These are phyloP conservation scores for Coemansia guatemalensis DNA, from an alignment of 192 early-diverging fungal genomes.

Conservation along the genomic window DNA sequence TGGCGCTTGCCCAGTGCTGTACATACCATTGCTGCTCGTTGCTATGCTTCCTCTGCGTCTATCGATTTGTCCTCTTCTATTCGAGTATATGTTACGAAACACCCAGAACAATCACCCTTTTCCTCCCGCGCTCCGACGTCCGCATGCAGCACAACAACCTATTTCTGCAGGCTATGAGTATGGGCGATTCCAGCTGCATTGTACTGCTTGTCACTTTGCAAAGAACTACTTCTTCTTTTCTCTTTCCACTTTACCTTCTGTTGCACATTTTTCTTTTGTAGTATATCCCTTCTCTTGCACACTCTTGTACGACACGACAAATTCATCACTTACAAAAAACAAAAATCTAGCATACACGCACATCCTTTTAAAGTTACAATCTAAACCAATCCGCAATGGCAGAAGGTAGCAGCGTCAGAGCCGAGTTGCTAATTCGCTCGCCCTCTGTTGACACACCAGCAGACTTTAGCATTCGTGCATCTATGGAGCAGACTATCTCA, in stretches of 20 bases:
- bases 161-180: too few species aligned
- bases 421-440: constrained; percentile 35
- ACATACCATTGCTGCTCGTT: neutral
- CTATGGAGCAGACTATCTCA: constrained; percentile 14
- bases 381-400: neutral
- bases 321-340: neutral
- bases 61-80: constrained; percentile 1
- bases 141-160: too few species aligned
- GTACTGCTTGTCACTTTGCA: too few species aligned
- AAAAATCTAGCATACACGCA: neutral
- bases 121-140: neutral
- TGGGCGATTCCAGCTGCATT: too few species aligned
- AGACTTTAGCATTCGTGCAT: constrained; percentile 24
- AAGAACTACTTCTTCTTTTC: too few species aligned
- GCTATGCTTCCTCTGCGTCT: neutral
- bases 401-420: neutral
- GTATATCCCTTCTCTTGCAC: neutral
- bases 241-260: neutral
- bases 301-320: neutral
- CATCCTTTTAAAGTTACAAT: too few species aligned
- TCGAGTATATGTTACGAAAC: neutral
- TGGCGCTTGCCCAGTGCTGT: too few species aligned
- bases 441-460: constrained; percentile 39
- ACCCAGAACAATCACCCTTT: neutral
- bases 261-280: constrained; percentile 1